Conservation (phyloP, 805 yeast genomes). For the Ogataea wickerhamii region DNA sequence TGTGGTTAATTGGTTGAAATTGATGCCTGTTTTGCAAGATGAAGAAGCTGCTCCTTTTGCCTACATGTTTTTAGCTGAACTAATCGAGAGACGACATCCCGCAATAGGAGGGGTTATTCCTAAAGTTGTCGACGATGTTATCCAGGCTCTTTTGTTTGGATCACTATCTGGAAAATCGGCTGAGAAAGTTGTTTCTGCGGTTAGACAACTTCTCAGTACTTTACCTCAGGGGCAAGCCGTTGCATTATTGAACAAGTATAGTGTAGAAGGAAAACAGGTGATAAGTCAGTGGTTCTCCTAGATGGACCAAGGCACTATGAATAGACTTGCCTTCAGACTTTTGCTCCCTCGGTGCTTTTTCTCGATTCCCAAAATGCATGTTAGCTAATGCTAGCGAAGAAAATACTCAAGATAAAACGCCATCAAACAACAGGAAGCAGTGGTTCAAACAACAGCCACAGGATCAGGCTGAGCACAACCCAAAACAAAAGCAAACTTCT, state of each 20-base stretch:
- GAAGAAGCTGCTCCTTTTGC: conserved; percentile 85
- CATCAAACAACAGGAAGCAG: no score
- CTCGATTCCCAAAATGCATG: no score
- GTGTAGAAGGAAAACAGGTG: conserved; percentile 56
- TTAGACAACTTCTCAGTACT: conserved; percentile 59
- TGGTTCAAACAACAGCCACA: no score
- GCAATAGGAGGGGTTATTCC: conserved; percentile 51
- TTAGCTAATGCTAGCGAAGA: no score
- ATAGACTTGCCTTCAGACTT: neutral
- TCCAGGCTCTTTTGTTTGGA: conserved; percentile 69
- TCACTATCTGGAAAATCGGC: conserved; percentile 72
- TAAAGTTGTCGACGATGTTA: conserved; percentile 60
- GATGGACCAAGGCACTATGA: neutral
- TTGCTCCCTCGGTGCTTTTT: no score
- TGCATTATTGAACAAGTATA: conserved; percentile 57
- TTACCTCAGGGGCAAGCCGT: conserved; percentile 70
- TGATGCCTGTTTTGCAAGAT: conserved; percentile 80
- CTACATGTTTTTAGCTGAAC: conserved; percentile 68
- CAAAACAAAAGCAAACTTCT: conserved; percentile 13
- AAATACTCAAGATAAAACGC: no score
- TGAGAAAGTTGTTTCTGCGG: conserved; percentile 54
- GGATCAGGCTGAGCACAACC: conserved; percentile 9
- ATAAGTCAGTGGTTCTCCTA: conserved; percentile 34
- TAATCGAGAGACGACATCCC: conserved; percentile 66
- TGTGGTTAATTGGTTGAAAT: conserved; percentile 70